Conservation (phyloP, 495 filamentous ascomycete species). For the Podospora conica region DNA sequence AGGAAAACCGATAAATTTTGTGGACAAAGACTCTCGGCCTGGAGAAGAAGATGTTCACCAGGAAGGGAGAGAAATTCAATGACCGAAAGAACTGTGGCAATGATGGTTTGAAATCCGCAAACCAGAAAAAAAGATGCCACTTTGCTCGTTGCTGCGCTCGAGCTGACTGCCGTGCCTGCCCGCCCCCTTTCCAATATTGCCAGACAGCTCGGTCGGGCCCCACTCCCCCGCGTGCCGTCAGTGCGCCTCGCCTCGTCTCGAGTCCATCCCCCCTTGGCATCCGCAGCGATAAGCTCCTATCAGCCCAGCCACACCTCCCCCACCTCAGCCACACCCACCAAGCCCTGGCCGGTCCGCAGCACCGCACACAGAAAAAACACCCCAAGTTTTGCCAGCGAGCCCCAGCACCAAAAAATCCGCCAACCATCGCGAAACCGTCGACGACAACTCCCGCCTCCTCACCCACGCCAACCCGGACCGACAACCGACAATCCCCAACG, state of each 20-base stretch:
- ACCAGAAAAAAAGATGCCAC: slow-evolving; percentile 27
- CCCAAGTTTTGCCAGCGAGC: slow-evolving; percentile 18
- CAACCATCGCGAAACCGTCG: slow-evolving; percentile 9
- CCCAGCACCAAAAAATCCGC: slow-evolving; percentile 10
- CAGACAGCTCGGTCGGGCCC: neutral
- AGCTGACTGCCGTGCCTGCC: slow-evolving; percentile 10
- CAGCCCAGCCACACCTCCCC: slow-evolving; percentile 13
- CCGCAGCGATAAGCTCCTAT: slow-evolving; percentile 10
- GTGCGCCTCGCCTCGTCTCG: neutral
- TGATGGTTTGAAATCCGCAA: slow-evolving; percentile 28
- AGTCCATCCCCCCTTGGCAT: neutral
- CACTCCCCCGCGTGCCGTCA: neutral
- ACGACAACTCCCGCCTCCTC: neutral
- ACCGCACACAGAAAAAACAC: slow-evolving; percentile 28
- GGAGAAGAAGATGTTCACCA: neutral
- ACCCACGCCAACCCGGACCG: neutral
- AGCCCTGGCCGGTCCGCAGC: slow-evolving; percentile 15
- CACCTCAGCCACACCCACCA: slow-evolving; percentile 17
- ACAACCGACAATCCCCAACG: slow-evolving; percentile 15
- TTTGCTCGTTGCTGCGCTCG: slow-evolving; percentile 21
- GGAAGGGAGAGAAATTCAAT: slow-evolving; percentile 11
- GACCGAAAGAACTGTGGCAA: slow-evolving; percentile 2
- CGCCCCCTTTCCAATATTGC: neutral
- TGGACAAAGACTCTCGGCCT: neutral
- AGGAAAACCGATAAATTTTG: neutral